phyloP scores from a whole-genome alignment of 768 basidiomycete species.

The Suillus hirtellus region DNA sequence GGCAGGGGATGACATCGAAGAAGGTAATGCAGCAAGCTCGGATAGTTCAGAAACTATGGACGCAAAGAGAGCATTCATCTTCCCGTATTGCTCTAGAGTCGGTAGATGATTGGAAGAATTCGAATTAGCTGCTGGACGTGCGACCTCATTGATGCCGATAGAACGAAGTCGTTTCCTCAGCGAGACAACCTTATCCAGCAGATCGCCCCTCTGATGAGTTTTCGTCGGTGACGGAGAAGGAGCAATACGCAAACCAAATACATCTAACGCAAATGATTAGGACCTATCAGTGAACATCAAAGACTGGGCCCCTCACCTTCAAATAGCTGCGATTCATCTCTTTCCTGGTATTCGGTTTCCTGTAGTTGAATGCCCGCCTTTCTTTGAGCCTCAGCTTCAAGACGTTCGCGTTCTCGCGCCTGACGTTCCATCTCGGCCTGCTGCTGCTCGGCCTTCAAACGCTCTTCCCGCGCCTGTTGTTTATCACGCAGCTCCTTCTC shows the following conservation, averaged over 20 bases:
- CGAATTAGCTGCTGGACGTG: conserved; percentile 41
- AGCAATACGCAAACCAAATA: conserved; percentile 51
- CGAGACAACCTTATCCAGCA: conserved; percentile 50
- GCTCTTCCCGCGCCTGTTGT: neutral
- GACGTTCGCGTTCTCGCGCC: conserved; percentile 7
- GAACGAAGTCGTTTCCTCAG: conserved; percentile 63
- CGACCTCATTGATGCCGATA: conserved; percentile 57
- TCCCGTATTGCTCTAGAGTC: conserved; percentile 44
- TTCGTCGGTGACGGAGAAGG: conserved; percentile 35
- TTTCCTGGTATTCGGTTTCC: neutral
- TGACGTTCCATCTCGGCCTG: conserved; percentile 8
- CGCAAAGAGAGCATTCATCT: conserved; percentile 48
- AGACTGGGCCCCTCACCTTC: conserved; percentile 23
- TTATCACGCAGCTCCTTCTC: conserved; percentile 1
- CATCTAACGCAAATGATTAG: conserved; percentile 42
- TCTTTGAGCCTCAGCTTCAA: conserved; percentile 9
- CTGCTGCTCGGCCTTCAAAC: conserved; percentile 17
- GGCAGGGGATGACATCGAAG: conserved; percentile 38
- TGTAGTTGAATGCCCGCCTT: neutral
- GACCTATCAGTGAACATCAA: conserved; percentile 3
- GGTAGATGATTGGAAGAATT: conserved; percentile 49
- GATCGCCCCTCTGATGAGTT: conserved; percentile 42
- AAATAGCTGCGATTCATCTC: neutral
- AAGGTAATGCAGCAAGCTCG: conserved; percentile 50
- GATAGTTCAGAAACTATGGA: conserved; percentile 46